These are phyloP conservation scores for Limnomonas spitsbergensis DNA, from an alignment of 139 green algal genomes.

Conservation along the genomic window DNA sequence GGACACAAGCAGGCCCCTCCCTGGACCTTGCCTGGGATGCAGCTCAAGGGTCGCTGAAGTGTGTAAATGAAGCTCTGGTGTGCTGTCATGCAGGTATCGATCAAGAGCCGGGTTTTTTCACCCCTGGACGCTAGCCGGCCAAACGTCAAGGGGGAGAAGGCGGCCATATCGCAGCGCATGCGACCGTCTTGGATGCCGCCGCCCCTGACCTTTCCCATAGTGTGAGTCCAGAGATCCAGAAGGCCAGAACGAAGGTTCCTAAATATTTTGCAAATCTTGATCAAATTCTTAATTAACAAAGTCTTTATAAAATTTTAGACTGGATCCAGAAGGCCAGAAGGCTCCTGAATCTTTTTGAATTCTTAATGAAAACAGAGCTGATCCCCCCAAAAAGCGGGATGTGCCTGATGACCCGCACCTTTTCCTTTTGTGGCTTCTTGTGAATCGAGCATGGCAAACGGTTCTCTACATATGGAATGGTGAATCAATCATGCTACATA, in stretches of 20 bases:
- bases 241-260: not conserved
- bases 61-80: too few species aligned
- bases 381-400: too few species aligned
- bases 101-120: slow-evolving; percentile 22
- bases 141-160: slow-evolving; percentile 15
- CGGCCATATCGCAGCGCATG: slow-evolving; percentile 2
- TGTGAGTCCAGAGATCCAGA: not conserved
- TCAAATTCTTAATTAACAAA: slow-evolving; percentile 5
- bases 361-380: not conserved
- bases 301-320: not conserved
- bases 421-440: too few species aligned
- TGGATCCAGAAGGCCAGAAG: not conserved
- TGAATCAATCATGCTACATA: too few species aligned
- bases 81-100: slow-evolving; percentile 16
- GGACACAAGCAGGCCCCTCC: too few species aligned
- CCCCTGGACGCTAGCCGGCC: slow-evolving; percentile 20
- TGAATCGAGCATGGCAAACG: too few species aligned
- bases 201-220: slow-evolving; percentile 15
- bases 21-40: too few species aligned
- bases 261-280: not conserved
- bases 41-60: too few species aligned
- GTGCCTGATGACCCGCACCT: too few species aligned
- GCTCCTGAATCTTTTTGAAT: too few species aligned
- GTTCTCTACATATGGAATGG: too few species aligned
- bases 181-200: slow-evolving; percentile 26